Evolutionary conservation across 2,329 filamentous ascomycete species (phyloP), one percentile per base, ranked within the genome.

Genomic region (Aschersonia sp.): DNA sequence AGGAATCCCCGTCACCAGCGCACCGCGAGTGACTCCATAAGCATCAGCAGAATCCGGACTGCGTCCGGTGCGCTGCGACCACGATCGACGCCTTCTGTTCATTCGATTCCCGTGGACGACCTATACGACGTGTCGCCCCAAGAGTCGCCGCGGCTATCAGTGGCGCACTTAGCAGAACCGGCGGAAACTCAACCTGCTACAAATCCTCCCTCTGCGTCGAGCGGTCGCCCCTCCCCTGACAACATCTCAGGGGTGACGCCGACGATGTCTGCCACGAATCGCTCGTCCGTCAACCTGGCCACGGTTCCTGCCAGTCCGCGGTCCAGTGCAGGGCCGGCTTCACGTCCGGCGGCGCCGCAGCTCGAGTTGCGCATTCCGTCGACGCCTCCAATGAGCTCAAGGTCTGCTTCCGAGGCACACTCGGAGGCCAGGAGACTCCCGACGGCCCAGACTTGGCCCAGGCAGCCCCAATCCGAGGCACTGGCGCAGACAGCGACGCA

Each of bases 51-150:
- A 32, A 45, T 53, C 31, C 54, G 49, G n/a, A 48, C 55, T 11
- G 53, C 30, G 6, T 30, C 58, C 6, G 59, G 62, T 30, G 32
- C 51, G 8, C 46, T 53, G 5, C 54, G 61, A 5, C 62, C 62
- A 6, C 51, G 54, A 42, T 65, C 64, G n/a, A 66, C 58, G 43
- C 61, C 59, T 3, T 57, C 57, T 2, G 45, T 50, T 9, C 52
- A 46, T 14, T 51, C 51, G 4, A 22, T 49, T 10, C 52, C 55
- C 30, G 48, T 50, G 35, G 60, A 62, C 9, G 62, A 72, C 30
- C 56, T 73, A 4, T 74, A 74, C 54, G 66, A 71, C 49, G 68
- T 67, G 5, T 71, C 70, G 2, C 70, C 71, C 1, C 70, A 67
- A 2, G 62, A 57, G 9, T 71, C 69, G 0, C 71, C 70, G 1